A percentile compares a stretch with the other conserved stretches of the same genome.
Conservation (phyloP, 345 rosid species). For the Lumnitzera racemosa region DNA sequence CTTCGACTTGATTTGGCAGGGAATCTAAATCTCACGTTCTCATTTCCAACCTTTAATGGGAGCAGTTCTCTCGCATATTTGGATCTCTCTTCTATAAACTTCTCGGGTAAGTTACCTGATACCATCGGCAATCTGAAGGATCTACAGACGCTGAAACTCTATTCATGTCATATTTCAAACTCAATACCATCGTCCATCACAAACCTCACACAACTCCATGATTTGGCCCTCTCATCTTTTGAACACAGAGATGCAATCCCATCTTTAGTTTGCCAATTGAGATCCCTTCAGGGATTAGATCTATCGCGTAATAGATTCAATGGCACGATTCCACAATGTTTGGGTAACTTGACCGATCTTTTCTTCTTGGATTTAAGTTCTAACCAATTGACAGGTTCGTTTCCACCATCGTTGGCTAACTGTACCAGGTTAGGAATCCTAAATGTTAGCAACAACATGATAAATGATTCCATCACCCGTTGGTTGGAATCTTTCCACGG, state of each 20-base stretch:
- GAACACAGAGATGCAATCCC: not conserved
- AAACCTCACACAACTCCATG: not conserved
- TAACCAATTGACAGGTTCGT: constrained; percentile 3
- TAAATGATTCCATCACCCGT: not conserved
- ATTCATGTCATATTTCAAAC: not conserved
- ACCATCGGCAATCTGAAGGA: not conserved
- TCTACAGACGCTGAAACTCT: fast-evolving
- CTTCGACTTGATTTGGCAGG: not conserved
- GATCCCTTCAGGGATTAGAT: fast-evolving
- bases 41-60: constrained; percentile 11
- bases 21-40: not conserved
- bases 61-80: not conserved
- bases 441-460: not conserved
- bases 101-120: not conserved
- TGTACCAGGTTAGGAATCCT: not conserved
- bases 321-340: constrained; percentile 4
- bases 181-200: not conserved
- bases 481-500: not conserved
- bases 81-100: too few relatives aligned
- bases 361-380: fast-evolving
- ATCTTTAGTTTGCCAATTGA: not conserved
- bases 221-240: not conserved
- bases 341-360: constrained; percentile 1
- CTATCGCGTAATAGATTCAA: not conserved
- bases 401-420: not conserved